These are phyloP conservation scores for Alnus glutinosa DNA, from an alignment of 306 rosid species.

Conservation along the genomic window DNA sequence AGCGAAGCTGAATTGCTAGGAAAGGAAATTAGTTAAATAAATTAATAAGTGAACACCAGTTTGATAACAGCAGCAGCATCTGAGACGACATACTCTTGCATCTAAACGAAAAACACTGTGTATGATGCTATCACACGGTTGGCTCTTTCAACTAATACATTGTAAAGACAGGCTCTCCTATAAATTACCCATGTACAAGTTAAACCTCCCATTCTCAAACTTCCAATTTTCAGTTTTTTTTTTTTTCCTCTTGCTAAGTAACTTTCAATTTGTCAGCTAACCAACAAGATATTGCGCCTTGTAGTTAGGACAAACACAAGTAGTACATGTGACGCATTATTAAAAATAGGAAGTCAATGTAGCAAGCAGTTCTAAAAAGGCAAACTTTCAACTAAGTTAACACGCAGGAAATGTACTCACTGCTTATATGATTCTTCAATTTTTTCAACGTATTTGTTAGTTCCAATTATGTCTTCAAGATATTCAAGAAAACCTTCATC, in stretches of 20 bases:
- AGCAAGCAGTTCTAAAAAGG: background rate
- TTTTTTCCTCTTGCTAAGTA: background rate
- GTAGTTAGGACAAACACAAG: background rate
- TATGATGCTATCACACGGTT: background rate
- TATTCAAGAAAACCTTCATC: slow-evolving; percentile 98
- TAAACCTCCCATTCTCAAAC: background rate
- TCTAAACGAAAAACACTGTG: background rate
- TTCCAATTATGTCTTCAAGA: slow-evolving; percentile 94
- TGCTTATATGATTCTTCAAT: slow-evolving; percentile 74
- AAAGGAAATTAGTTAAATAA: background rate
- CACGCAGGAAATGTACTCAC: slow-evolving; percentile 55
- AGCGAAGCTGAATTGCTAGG: background rate
- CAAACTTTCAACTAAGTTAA: slow-evolving; percentile 6
- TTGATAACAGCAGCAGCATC: slow-evolving; percentile 4
- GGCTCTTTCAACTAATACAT: background rate
- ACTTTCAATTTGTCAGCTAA: background rate
- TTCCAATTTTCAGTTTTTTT: background rate
- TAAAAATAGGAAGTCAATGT: background rate
- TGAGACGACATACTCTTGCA: slow-evolving; percentile 6
- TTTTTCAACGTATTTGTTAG: slow-evolving; percentile 84
- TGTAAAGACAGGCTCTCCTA: background rate
- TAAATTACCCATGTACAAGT: background rate
- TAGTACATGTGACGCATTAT: background rate
- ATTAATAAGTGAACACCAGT: slow-evolving; percentile 11
- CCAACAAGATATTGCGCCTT: background rate